Conservation (phyloP, 305 asterid species). For the Solanum chacoense region DNA sequence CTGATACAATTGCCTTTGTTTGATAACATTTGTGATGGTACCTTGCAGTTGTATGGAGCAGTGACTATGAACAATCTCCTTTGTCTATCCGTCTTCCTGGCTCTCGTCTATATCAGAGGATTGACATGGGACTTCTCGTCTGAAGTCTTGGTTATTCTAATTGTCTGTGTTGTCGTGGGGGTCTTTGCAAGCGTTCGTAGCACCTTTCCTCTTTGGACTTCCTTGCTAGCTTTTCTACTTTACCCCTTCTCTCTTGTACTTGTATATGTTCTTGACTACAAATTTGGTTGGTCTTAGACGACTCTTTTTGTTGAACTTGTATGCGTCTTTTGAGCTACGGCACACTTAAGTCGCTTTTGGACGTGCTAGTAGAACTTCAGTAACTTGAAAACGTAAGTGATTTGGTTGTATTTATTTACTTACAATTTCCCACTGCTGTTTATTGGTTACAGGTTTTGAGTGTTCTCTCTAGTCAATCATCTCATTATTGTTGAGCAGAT, state of each 20-base stretch:
- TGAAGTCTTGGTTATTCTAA: constrained; percentile 75
- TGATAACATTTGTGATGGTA: neutral
- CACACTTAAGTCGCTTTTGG: neutral
- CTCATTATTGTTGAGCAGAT: neutral
- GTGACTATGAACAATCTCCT: constrained; percentile 85
- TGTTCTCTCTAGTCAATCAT: neutral
- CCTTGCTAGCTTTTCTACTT: constrained; percentile 52
- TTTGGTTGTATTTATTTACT: neutral
- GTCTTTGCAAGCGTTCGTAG: constrained; percentile 56
- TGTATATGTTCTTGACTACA: constrained; percentile 80
- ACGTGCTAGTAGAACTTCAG: neutral
- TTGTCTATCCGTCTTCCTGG: constrained; percentile 83
- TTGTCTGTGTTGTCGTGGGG: constrained; percentile 83
- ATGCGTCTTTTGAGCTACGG: neutral
- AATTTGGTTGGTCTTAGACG: constrained; percentile 70
- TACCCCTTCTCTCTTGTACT: constrained; percentile 73
- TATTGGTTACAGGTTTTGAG: neutral
- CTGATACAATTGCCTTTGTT: neutral
- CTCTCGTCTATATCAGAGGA: constrained; percentile 66
- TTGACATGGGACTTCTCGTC: constrained; percentile 90
- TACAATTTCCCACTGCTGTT: neutral
- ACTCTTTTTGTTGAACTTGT: neutral
- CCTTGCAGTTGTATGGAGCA: constrained; percentile 76
- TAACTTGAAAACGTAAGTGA: neutral
- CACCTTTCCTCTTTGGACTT: constrained; percentile 86